Base-by-base conservation (phyloP, 2,329 filamentous ascomycete genomes). In the Trichophyton schoenleinii region DNA sequence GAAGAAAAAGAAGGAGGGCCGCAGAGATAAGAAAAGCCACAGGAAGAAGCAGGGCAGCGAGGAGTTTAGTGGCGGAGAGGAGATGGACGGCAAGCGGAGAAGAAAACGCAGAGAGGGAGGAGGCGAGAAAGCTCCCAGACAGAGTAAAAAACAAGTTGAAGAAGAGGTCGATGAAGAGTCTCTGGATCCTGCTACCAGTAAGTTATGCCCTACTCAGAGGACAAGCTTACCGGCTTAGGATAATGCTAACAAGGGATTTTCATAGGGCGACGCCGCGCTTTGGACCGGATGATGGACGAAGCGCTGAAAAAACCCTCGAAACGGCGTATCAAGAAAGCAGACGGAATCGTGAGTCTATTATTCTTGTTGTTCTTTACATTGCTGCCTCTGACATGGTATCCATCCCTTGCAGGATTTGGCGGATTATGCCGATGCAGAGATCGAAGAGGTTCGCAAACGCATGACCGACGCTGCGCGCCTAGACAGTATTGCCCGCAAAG, bases 401-500 rank as follows among this genome's bases (percentile, higher is more conserved):
- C 6, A 38, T 44, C 15, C 8, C 6, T 22, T 25, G 9, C 68
- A 92, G 88, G 92, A 97, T 66, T 81, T 97, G 55, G 91, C 96
- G 72, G 87, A 90, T 68, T 87, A 88, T 75, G 88, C 92, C 66
- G 94, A 97, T 71, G 88, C 91, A 52, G 87, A 95, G 70, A 91
- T 99, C 65, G 89, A 89, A 62, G 81, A 87, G 57, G 87, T 99
- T 72, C 94, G 94, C 70, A 81, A 88, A 60, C 85, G 86, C 61
- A 99, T 99, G 91, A 91, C 94, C 67, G 82, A 85, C 66, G 94
- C 94, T 15, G 96, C 92, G 63, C 84, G 91, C 73, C 83, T 85
- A 42, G 94, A 99, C 74, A 91, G 92, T 68, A 79, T 85, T 61
- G 90, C 89, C 44, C 91, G 94, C 67, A 83, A 87, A 66, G 81